phyloP scores from a whole-genome alignment of 768 basidiomycete species.

The Leccinum olivaceopallidum region DNA sequence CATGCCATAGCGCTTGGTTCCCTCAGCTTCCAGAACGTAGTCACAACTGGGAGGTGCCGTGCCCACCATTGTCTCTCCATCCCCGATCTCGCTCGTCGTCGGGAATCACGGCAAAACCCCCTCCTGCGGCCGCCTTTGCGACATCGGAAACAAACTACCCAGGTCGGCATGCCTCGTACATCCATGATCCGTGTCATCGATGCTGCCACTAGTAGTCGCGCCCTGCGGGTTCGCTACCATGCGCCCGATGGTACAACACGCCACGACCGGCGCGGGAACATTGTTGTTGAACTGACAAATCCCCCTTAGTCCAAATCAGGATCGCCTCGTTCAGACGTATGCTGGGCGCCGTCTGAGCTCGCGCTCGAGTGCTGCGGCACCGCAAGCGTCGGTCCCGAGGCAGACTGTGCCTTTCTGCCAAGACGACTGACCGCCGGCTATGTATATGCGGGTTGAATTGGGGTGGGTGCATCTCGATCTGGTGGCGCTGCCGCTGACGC shows the following conservation, averaged over 20 bases:
- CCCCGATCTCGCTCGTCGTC: slow-evolving; percentile 16
- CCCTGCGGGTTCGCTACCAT: slow-evolving; percentile 25
- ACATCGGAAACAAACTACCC: neutral
- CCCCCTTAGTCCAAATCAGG: slow-evolving; percentile 9
- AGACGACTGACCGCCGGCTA: neutral
- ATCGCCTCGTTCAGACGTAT: too few relatives aligned
- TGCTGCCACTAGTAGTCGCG: slow-evolving; percentile 8
- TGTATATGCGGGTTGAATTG: neutral
- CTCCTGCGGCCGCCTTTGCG: neutral
- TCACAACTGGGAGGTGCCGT: too few relatives aligned
- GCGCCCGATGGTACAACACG: slow-evolving; percentile 26
- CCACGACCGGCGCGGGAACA: slow-evolving; percentile 27
- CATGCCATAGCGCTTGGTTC: too few relatives aligned
- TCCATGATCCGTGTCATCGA: slow-evolving; percentile 15
- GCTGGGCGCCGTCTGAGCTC: neutral
- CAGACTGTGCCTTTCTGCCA: slow-evolving; percentile 18
- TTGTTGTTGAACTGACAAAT: slow-evolving; percentile 31
- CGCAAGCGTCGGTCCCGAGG: neutral
- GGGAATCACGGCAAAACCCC: slow-evolving; percentile 34
- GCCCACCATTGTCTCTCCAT: too few relatives aligned
- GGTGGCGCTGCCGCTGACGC: neutral
- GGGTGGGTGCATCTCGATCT: neutral
- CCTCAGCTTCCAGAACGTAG: too few relatives aligned
- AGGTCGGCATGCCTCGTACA: slow-evolving; percentile 3
- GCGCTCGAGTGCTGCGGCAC: neutral